Evolutionary conservation across 2,329 filamentous ascomycete genomes (phyloP), one percentile per base, ranked within the genome.

Genomic region (Paecilomyces formosus): DNA sequence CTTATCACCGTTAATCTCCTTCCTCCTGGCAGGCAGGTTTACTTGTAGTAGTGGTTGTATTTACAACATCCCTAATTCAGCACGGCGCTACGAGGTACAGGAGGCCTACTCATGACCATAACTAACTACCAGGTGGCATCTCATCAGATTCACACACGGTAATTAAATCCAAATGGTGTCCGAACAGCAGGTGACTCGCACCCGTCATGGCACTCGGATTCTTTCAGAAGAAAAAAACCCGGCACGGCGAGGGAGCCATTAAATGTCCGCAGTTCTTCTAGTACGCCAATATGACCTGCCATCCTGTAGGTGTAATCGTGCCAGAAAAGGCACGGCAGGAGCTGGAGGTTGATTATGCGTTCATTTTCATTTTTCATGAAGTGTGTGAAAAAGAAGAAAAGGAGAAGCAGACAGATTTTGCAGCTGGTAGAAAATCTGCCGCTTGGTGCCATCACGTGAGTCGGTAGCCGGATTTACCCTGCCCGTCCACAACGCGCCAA

Each of bases 271-370:
- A 57, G 58, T 75, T 66, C 65, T 63, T 78, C 74, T 77, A 67
- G 75, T 76, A 73, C 75, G 75, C 75, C 74, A 78, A 77, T 78
- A 77, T 78, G 75, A 78, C 75, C 75, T 70, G 66, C 74, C 74
- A 77, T 72, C 71, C 74, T 74, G 74, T 76, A 64, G 66, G 57
- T 57, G 56, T 59, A 21, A 30, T n/a, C 39, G 24, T 28, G 18
- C 33, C 54, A 55, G 51, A 58, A 55, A 50, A 62, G 26, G 50
- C 22, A 26, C 50, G 56, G 31, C 28, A 71, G 70, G 70, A 68
- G 71, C 68, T 76, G 75, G 74, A 76, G 75, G 75, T 77, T 78
- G 75, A 78, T 77, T 78, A 77, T 76, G 75, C 75, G 75, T 77
- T 75, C 75, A 68, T 70, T 65, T 67, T 66, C 49, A 53, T 58